Evolutionary conservation across 2,329 filamentous ascomycete species (phyloP).

Genomic region (Fusarium drepaniforme): DNA sequence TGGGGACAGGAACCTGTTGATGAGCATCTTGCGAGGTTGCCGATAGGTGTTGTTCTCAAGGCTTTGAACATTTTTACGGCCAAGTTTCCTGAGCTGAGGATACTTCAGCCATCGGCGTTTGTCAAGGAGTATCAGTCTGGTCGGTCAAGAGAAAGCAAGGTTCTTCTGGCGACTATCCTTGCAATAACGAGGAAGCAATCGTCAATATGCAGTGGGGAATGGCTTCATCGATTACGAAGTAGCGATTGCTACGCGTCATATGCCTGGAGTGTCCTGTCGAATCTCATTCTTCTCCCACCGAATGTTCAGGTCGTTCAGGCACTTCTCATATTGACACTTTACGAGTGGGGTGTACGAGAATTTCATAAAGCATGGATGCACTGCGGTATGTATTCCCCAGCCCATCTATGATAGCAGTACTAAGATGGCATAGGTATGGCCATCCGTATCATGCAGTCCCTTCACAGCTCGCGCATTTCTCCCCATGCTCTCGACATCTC

Average conservation of each 20-base stretch:
- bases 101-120: constrained; percentile 50
- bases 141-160: constrained; percentile 43
- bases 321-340: constrained; percentile 53
- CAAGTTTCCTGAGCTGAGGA: constrained; percentile 50
- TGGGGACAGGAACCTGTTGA: constrained; percentile 23
- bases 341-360: constrained; percentile 57
- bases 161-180: constrained; percentile 31
- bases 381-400: constrained; percentile 27
- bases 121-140: constrained; percentile 39
- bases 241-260: constrained; percentile 30
- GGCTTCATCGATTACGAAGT: constrained; percentile 12
- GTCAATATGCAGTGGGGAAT: constrained; percentile 17
- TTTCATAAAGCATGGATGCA: constrained; percentile 59
- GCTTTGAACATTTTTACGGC: constrained; percentile 50
- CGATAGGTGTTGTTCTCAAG: constrained; percentile 45
- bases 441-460: constrained; percentile 41
- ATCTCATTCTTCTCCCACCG: constrained; percentile 32
- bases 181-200: constrained; percentile 34
- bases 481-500: constrained; percentile 31
- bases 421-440: constrained; percentile 26
- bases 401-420: accelerated
- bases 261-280: constrained; percentile 20
- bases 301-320: constrained; percentile 51
- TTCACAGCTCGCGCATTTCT: constrained; percentile 36
- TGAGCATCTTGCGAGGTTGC: constrained; percentile 42